These are phyloP conservation scores for Beauveria medogensis DNA, from an alignment of 2,329 filamentous ascomycete genomes.

Conservation along the genomic window DNA sequence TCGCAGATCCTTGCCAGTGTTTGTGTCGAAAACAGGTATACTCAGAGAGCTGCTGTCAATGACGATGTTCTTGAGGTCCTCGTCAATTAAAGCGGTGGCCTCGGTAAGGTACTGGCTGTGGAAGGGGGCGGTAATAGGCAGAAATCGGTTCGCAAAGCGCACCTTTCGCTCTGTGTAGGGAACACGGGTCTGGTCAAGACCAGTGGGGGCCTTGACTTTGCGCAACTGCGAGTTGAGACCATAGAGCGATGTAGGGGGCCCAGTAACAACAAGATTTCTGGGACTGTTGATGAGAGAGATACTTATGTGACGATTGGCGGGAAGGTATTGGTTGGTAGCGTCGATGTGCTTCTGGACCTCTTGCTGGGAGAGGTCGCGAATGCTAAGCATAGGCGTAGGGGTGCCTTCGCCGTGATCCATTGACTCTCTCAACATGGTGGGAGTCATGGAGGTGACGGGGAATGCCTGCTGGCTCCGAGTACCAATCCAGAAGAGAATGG, in stretches of 20 bases:
- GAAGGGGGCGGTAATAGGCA: slow-evolving; percentile 96
- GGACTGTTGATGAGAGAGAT: slow-evolving; percentile 96
- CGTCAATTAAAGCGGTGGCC: slow-evolving; percentile 73
- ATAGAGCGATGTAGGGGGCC: slow-evolving; percentile 90
- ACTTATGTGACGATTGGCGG: slow-evolving; percentile 82
- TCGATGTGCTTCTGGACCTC: slow-evolving; percentile 96
- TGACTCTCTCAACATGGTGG: slow-evolving; percentile 84
- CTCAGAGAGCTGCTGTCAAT: slow-evolving; percentile 67
- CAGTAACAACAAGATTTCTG: slow-evolving; percentile 92
- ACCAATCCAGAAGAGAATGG: slow-evolving; percentile 97
- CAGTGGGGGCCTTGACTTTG: slow-evolving; percentile 97
- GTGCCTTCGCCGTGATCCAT: slow-evolving; percentile 89
- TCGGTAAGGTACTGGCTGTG: slow-evolving; percentile 89
- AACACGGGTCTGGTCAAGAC: slow-evolving; percentile 87
- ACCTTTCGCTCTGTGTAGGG: slow-evolving; percentile 94
- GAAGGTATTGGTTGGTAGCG: slow-evolving; percentile 92
- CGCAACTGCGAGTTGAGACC: slow-evolving; percentile 91
- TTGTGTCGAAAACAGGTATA: slow-evolving; percentile 85
- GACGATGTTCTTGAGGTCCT: slow-evolving; percentile 75
- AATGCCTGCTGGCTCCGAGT: slow-evolving; percentile 95
- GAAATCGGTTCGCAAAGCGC: slow-evolving; percentile 91
- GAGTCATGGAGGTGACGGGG: slow-evolving; percentile 86
- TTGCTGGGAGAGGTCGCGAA: slow-evolving; percentile 79
- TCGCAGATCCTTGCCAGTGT: slow-evolving; percentile 78
- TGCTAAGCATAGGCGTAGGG: slow-evolving; percentile 95